Evolutionary conservation across 2,329 filamentous ascomycete species (phyloP), one percentile per base, ranked within the genome.

Genomic region (Ceratocystiopsis sp.): DNA sequence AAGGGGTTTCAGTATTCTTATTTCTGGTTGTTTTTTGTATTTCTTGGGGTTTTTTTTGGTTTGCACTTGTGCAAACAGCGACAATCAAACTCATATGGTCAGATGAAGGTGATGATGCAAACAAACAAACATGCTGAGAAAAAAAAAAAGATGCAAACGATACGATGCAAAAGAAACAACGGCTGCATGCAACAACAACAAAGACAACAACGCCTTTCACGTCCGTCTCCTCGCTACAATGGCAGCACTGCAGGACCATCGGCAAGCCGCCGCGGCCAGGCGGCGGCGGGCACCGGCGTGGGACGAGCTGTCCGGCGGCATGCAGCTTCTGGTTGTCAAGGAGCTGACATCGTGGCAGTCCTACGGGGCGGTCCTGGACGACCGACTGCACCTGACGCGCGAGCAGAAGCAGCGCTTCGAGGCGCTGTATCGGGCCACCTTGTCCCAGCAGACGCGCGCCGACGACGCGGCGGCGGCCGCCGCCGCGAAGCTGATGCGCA

Each of bases 261-360:
- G 36, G 25, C 33, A 8, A 15, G 33, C 33, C 13, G 33, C 33
- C 11, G 33, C 33, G 13, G 33, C 33, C 33, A 29, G 10, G 10
- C 7, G 25, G 10, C 7, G 25, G 25, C 25, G 25, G 6, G 5
- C 16, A 4, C 17, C 18, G 17, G 17, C 25, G 8, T 48, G 42
- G 46, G 40, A 45, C 14, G 32, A 35, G 17, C 38, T 51, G 14
- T 43, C 50, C 0, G 41, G 44, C 32, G 43, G 38, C 19, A 46
- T 50, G 42, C 47, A 49, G 41, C 47, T 51, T 10, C 41, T 45
- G n/a, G 34, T 51, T 13, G 41, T 51, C 42, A 45, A 46, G 18
- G 43, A 49, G 39, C 19, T 50, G 35, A 45, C 45, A 2, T 11
- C 34, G 3, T 43, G 42, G 39, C 42, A 42, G 34, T 6, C 40